Conservation (phyloP, 768 basidiomycete species). For the Plicaturopsis crispa region DNA sequence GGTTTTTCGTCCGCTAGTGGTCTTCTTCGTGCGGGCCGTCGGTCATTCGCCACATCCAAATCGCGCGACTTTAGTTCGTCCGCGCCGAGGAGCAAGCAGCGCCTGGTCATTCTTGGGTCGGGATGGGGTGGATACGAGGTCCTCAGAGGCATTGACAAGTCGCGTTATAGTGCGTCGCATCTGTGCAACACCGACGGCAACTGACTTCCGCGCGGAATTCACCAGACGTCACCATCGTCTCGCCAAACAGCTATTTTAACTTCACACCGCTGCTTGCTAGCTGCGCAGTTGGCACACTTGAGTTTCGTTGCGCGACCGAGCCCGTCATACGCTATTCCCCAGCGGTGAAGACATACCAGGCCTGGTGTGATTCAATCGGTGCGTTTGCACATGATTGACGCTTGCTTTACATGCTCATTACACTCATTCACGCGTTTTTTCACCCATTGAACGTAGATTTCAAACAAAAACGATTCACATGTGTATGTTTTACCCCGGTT, state of each 20-base stretch:
- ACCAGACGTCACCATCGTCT: conserved; percentile 58
- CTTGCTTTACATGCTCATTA: neutral
- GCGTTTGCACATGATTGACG: conserved; percentile 9
- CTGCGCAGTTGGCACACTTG: conserved; percentile 77
- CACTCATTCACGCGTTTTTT: conserved; percentile 1
- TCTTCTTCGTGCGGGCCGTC: neutral
- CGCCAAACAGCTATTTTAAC: conserved; percentile 63
- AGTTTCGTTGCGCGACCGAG: conserved; percentile 75
- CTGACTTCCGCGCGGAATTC: conserved; percentile 1
- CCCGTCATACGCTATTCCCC: conserved; percentile 33
- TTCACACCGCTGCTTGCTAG: conserved; percentile 62
- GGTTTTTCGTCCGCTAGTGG: neutral
- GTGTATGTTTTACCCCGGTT: conserved; percentile 22
- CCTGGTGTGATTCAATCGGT: conserved; percentile 74
- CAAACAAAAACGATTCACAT: conserved; percentile 39
- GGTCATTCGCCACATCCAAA: neutral
- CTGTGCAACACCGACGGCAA: too few species aligned
- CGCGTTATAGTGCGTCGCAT: conserved; percentile 59
- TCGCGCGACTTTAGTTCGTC: conserved; percentile 33
- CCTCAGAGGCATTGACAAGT: conserved; percentile 59
- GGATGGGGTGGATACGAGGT: conserved; percentile 78
- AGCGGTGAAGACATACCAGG: conserved; percentile 53
- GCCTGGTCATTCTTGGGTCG: conserved; percentile 63
- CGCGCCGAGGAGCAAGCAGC: conserved; percentile 22
- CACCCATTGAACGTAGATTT: conserved; percentile 36